Conservation (phyloP, 2,329 filamentous ascomycete genomes). For the Sporothrix brunneoviolacea region DNA sequence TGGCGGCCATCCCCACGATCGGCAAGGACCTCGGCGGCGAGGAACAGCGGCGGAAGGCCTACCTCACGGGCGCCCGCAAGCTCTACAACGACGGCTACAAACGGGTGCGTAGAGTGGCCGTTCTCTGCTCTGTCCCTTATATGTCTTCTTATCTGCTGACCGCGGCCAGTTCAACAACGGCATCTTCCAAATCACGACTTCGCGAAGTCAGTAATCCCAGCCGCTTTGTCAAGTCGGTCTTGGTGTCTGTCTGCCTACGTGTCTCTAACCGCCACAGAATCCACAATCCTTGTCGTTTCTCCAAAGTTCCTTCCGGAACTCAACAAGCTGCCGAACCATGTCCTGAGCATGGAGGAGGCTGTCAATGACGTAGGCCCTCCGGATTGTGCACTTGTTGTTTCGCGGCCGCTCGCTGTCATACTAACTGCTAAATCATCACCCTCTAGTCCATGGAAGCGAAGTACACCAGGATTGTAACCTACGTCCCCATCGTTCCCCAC, state of each 20-base stretch:
- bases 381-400: no score
- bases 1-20: conserved; percentile 3
- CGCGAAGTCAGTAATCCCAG: no score
- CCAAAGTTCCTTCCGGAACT: conserved; percentile 27
- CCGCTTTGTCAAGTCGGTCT: no score
- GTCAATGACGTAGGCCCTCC: conserved; percentile 22
- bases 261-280: conserved; percentile 20
- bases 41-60: conserved; percentile 7
- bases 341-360: conserved; percentile 25
- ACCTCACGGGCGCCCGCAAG: conserved; percentile 4
- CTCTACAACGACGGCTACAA: conserved; percentile 13
- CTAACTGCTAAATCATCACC: no score
- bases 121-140: background rate
- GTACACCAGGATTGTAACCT: conserved; percentile 27
- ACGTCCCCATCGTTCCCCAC: conserved; percentile 23
- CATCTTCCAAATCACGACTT: conserved; percentile 8
- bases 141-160: no score
- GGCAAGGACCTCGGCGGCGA: conserved; percentile 6
- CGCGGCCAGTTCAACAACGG: conserved; percentile 8
- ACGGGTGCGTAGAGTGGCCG: background rate
- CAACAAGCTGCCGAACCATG: conserved; percentile 26
- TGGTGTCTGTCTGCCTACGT: no score
- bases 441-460: conserved; percentile 28
- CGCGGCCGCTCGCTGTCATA: no score
- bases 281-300: conserved; percentile 24